phyloP scores from a whole-genome alignment of 768 basidiomycete genomes.

The Candolleomyces aberdarensis region DNA sequence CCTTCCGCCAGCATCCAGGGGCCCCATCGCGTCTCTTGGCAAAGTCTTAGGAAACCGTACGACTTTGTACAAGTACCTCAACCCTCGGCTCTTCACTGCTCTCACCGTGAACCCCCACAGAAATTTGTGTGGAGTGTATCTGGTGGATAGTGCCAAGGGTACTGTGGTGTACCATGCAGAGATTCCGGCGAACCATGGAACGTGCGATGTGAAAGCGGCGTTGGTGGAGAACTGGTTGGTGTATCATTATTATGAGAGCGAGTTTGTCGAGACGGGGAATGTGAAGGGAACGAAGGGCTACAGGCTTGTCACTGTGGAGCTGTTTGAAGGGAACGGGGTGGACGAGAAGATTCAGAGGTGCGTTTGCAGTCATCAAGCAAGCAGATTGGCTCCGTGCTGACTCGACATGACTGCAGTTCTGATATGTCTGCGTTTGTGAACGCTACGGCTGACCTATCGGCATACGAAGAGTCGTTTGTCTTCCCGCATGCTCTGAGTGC shows the following conservation, averaged over 20 bases:
- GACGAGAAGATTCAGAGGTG: slow-evolving; percentile 77
- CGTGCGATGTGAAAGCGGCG: slow-evolving; percentile 64
- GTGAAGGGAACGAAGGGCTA: slow-evolving; percentile 59
- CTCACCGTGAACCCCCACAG: slow-evolving; percentile 42
- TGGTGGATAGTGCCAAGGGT: slow-evolving; percentile 82
- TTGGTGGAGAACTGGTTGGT: slow-evolving; percentile 93
- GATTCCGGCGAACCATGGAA: slow-evolving; percentile 39
- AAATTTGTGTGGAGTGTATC: slow-evolving; percentile 58
- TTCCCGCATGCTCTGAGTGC: slow-evolving; percentile 68
- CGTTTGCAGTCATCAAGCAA: slow-evolving; percentile 15
- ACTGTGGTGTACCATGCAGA: slow-evolving; percentile 64
- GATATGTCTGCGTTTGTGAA: slow-evolving; percentile 47
- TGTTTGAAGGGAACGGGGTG: slow-evolving; percentile 73
- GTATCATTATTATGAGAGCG: slow-evolving; percentile 77
- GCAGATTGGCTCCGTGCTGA: not conserved
- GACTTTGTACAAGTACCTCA: slow-evolving; percentile 93
- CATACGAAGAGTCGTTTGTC: slow-evolving; percentile 43
- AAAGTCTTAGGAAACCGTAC: slow-evolving; percentile 84
- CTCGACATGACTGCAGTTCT: slow-evolving; percentile 27
- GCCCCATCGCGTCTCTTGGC: slow-evolving; percentile 73
- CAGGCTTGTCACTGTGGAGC: slow-evolving; percentile 77
- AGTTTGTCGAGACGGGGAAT: slow-evolving; percentile 34
- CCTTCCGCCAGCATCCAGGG: slow-evolving; percentile 40
- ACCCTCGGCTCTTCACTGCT: slow-evolving; percentile 71
- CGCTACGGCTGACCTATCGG: slow-evolving; percentile 59